Conservation (phyloP, 495 filamentous ascomycete genomes). For the Penicillium samsonianum region DNA sequence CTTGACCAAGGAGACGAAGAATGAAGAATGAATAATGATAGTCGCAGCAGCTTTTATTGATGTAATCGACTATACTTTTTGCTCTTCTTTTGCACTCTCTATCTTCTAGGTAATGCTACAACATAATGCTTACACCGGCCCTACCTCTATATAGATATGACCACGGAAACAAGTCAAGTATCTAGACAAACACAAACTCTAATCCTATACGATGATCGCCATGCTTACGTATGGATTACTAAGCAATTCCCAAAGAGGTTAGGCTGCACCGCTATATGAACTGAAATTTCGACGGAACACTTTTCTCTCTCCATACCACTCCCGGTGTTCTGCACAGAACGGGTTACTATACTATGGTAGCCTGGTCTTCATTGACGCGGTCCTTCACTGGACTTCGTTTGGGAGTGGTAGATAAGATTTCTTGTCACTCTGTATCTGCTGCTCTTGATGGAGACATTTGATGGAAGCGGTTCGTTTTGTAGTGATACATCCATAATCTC, state of each 20-base stretch:
- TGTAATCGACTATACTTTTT: too few species aligned
- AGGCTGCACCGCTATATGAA: conserved; percentile 16
- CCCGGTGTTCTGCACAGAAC: conserved; percentile 51
- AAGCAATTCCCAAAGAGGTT: conserved; percentile 18
- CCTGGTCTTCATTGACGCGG: conserved; percentile 42
- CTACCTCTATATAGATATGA: too few species aligned
- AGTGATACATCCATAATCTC: conserved; percentile 51
- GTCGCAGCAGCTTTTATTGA: not conserved
- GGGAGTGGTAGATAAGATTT: conserved; percentile 69
- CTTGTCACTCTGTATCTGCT: conserved; percentile 90
- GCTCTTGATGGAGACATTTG: conserved; percentile 75
- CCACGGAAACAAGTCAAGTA: too few species aligned
- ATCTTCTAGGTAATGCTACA: not conserved
- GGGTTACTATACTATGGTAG: conserved; percentile 53
- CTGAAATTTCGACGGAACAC: conserved; percentile 20
- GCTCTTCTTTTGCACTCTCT: too few species aligned
- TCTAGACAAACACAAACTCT: too few species aligned
- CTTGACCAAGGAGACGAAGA: conserved; percentile 9
- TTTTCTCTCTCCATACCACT: conserved; percentile 45
- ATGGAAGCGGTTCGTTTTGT: conserved; percentile 79
- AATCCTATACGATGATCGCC: too few species aligned
- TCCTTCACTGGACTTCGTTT: conserved; percentile 72
- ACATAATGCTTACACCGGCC: not conserved
- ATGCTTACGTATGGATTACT: too few species aligned
- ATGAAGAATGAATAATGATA: not conserved